These are phyloP conservation scores for Acidiella bohemica DNA, from an alignment of 495 filamentous ascomycete genomes.

Conservation along the genomic window DNA sequence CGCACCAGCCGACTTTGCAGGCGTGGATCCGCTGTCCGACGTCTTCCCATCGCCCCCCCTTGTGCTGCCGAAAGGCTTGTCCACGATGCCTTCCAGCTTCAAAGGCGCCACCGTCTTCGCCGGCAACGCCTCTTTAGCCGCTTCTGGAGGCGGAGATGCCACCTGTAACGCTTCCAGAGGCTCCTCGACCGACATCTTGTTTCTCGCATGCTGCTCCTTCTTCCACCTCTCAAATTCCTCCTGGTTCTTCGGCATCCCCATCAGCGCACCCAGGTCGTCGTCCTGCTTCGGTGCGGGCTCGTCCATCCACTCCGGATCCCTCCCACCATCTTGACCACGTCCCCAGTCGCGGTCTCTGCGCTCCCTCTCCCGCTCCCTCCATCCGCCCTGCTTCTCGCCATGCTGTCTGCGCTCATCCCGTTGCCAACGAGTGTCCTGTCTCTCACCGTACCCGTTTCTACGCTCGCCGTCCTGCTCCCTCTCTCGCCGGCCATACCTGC, in stretches of 20 bases:
- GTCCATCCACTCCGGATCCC: conserved; percentile 44
- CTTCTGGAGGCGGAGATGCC: neutral
- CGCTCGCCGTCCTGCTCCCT: conserved; percentile 43
- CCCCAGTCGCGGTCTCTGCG: conserved; percentile 49
- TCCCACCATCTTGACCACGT: conserved; percentile 31
- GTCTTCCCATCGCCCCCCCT: conserved; percentile 34
- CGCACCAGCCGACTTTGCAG: conserved; percentile 18
- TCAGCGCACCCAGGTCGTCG: conserved; percentile 2
- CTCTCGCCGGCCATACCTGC: conserved; percentile 37
- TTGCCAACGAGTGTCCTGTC: conserved; percentile 15
- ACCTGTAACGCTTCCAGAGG: neutral
- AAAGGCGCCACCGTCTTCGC: conserved; percentile 40
- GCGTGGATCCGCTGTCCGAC: neutral
- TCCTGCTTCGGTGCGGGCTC: conserved; percentile 11
- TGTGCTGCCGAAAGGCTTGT: conserved; percentile 72
- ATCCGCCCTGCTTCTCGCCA: conserved; percentile 18
- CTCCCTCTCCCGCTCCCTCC: conserved; percentile 36
- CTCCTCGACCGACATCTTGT: conserved; percentile 31
- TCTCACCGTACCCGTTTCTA: conserved; percentile 29
- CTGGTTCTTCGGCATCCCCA: conserved; percentile 45
- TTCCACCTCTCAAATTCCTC: conserved; percentile 96
- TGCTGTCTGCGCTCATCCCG: conserved; percentile 16
- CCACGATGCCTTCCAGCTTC: conserved; percentile 51
- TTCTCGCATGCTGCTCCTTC: conserved; percentile 68
- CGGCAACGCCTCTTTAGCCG: conserved; percentile 1